A percentile compares a stretch with the other conserved stretches of the same genome.
Evolutionary conservation across 1,284 basidiomycete genomes (phyloP).

Genomic region (Ceratobasidium sp.): DNA sequence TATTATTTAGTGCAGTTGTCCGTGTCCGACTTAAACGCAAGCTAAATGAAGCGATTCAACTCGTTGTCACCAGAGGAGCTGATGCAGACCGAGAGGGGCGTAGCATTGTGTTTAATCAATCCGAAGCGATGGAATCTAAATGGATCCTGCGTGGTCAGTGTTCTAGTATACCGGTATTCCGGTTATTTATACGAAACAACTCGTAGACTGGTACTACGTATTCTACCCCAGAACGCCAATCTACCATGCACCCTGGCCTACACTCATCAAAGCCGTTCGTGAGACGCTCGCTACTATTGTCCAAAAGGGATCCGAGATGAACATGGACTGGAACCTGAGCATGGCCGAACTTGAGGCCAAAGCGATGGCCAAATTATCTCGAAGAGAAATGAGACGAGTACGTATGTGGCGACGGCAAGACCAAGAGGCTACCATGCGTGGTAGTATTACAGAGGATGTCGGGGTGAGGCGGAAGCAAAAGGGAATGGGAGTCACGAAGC

Average conservation of each 20-base stretch:
- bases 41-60: constrained; percentile 10
- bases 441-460: constrained; percentile 18
- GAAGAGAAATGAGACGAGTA: constrained; percentile 18
- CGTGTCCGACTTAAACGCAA: constrained; percentile 3
- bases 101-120: not conserved
- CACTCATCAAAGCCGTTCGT: constrained; percentile 9
- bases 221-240: constrained; percentile 1
- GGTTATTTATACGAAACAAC: not conserved
- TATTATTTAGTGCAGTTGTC: not conserved
- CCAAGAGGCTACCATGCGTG: constrained; percentile 5
- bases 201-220: constrained; percentile 29
- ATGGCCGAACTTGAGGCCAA: constrained; percentile 18
- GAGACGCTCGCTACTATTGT: not conserved
- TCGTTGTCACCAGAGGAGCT: constrained; percentile 15
- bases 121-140: constrained; percentile 7
- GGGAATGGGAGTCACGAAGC: constrained; percentile 13
- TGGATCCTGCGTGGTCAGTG: constrained; percentile 13
- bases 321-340: constrained; percentile 1
- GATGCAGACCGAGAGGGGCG: not conserved
- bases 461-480: constrained; percentile 19
- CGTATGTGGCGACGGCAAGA: constrained; percentile 29
- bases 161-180: not conserved
- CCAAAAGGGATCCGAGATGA: constrained; percentile 5
- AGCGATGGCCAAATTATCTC: not conserved
- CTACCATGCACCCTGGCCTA: constrained; percentile 18